Percentiles rank a stretch among this genome's conserved stretches.
Conservation (phyloP, 192 early-diverging fungal genomes). For the Rhizophagus prolifer region DNA sequence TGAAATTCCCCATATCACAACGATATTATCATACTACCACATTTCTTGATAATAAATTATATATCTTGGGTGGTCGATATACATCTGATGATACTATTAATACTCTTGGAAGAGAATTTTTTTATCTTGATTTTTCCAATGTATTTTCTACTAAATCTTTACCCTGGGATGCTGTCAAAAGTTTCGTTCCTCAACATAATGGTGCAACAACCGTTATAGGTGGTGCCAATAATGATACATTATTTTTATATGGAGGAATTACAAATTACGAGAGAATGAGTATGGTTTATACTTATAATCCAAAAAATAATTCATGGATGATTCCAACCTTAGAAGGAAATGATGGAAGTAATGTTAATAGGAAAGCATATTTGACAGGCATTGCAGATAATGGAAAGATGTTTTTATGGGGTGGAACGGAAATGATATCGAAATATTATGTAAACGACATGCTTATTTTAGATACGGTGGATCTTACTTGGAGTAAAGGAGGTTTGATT, state of each 20-base stretch:
- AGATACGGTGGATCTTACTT: neutral
- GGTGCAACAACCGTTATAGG: neutral
- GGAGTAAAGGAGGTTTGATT: neutral
- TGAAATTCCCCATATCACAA: neutral
- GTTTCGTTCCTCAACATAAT: neutral
- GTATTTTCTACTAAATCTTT: neutral
- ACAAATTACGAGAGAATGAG: neutral
- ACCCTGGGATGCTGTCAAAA: neutral
- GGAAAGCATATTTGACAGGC: neutral
- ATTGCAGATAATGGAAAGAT: neutral
- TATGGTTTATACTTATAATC: neutral
- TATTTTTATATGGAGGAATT: constrained; percentile 1
- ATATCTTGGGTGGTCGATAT: neutral
- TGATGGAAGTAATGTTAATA: neutral
- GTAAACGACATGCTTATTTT: neutral
- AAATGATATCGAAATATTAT: neutral
- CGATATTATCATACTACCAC: neutral
- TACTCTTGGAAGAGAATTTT: neutral
- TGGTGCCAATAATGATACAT: neutral
- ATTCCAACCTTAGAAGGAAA: neutral
- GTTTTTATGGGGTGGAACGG: neutral
- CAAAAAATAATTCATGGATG: neutral
- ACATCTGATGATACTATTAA: neutral
- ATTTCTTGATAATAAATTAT: neutral
- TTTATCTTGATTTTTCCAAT: neutral